Percentiles rank a stretch among this genome's conserved stretches.
phyloP scores from a whole-genome alignment of 1,284 basidiomycete species.

The Golubevia sp. region DNA sequence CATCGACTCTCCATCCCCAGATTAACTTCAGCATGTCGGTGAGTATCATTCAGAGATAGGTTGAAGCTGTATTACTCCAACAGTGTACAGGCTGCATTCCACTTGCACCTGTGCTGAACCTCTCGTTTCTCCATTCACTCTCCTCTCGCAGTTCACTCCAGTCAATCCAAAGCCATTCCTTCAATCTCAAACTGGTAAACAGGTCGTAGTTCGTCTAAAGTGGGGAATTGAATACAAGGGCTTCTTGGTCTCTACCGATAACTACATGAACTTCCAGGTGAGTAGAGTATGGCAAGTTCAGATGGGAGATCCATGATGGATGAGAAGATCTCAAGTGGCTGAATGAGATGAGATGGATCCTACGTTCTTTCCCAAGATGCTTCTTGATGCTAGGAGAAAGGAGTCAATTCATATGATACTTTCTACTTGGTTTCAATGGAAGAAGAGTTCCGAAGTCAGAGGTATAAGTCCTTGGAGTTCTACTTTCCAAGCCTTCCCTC shows the following conservation, averaged over 20 bases:
- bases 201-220: constrained; percentile 54
- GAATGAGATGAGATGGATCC: no score
- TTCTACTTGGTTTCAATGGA: no score
- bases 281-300: constrained; percentile 4
- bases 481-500: no score
- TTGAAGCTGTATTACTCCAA: no score
- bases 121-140: background rate
- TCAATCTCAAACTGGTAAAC: constrained; percentile 57
- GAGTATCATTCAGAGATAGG: no score
- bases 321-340: background rate
- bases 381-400: constrained; percentile 2
- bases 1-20: no score
- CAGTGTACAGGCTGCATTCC: no score
- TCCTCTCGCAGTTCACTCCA: constrained; percentile 34
- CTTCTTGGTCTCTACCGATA: constrained; percentile 59
- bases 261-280: constrained; percentile 61
- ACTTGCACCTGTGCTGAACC: no score
- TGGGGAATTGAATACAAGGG: constrained; percentile 62
- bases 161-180: constrained; percentile 62
- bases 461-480: no score
- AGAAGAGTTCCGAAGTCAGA: no score
- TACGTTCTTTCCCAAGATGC: background rate
- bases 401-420: no score
- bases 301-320: background rate
- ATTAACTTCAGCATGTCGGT: no score